phyloP scores from a whole-genome alignment of 2,329 filamentous ascomycete genomes.

The Ascocoryne sarcoides region DNA sequence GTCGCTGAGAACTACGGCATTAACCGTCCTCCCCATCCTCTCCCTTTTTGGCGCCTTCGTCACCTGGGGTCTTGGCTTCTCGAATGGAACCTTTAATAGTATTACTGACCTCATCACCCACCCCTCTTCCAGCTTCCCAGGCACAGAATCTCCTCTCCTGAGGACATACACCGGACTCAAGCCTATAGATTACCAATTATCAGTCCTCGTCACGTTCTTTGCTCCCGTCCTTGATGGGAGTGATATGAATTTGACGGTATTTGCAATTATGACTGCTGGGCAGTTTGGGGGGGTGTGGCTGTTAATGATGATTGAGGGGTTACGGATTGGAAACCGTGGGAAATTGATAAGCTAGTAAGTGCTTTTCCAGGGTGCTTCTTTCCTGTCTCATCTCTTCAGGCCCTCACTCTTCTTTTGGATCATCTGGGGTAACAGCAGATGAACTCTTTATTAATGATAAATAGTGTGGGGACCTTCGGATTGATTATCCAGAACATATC shows the following conservation, averaged over 20 bases:
- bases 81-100: conserved; percentile 18
- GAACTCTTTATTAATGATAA: background rate
- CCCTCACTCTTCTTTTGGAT: too few relatives aligned
- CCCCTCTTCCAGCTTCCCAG: conserved; percentile 13
- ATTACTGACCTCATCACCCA: conserved; percentile 9
- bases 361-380: background rate
- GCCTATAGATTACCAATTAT: conserved; percentile 18
- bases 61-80: conserved; percentile 10
- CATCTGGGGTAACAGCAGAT: background rate
- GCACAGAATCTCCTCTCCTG: conserved; percentile 11
- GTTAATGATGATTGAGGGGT: conserved; percentile 34
- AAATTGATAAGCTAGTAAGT: conserved; percentile 35
- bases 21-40: conserved; percentile 15
- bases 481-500: conserved; percentile 34
- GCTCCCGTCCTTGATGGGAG: conserved; percentile 11
- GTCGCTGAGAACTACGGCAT: background rate
- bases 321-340: conserved; percentile 35
- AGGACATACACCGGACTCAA: conserved; percentile 17
- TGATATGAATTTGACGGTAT: conserved; percentile 15
- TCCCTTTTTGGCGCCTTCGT: conserved; percentile 12
- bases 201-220: conserved; percentile 21
- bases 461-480: conserved; percentile 32
- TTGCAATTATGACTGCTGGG: conserved; percentile 17
- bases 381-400: too few relatives aligned
- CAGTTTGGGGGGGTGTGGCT: conserved; percentile 25